A percentile compares a stretch with the other conserved stretches of the same genome.
Conservation (phyloP, 2,329 filamentous ascomycete genomes). For the Cryphonectria japonica region DNA sequence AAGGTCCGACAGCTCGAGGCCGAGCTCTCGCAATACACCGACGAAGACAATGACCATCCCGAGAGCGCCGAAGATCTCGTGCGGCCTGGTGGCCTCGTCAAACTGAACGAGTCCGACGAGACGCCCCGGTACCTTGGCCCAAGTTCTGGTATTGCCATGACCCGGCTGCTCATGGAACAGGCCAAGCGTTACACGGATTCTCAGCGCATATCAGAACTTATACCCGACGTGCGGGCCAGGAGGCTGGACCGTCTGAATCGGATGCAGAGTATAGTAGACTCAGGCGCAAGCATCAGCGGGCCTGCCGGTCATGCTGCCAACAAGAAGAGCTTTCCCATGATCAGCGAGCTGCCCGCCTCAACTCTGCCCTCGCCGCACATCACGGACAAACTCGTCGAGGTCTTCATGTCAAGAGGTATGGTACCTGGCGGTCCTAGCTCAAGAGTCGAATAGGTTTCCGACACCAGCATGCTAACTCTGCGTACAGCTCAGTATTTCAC, state of each 20-base stretch:
- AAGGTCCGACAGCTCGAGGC: constrained; percentile 81
- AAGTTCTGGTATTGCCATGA: constrained; percentile 95
- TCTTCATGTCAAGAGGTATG: constrained; percentile 83
- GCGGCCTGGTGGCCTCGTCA: constrained; percentile 82
- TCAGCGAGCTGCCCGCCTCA: constrained; percentile 80
- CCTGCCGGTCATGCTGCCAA: constrained; percentile 57
- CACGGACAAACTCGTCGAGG: constrained; percentile 77
- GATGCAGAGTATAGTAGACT: constrained; percentile 66
- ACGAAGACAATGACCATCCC: constrained; percentile 72
- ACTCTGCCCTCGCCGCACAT: constrained; percentile 74
- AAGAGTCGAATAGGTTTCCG: constrained; percentile 13
- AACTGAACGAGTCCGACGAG: constrained; percentile 83
- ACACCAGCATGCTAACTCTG: constrained; percentile 32
- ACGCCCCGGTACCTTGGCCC: constrained; percentile 86
- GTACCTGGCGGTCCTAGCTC: constrained; percentile 12
- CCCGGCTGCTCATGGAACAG: constrained; percentile 91
- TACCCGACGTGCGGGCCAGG: constrained; percentile 71
- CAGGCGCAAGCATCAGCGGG: constrained; percentile 51
- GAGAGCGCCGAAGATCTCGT: constrained; percentile 82
- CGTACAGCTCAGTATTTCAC: constrained; percentile 80
- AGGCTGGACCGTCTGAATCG: constrained; percentile 58
- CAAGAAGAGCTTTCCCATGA: constrained; percentile 89
- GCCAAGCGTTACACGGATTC: constrained; percentile 92
- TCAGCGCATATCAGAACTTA: constrained; percentile 88
- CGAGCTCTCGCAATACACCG: constrained; percentile 78